Conservation (phyloP, 805 yeast species). For the Hanseniaspora mollemarum region DNA sequence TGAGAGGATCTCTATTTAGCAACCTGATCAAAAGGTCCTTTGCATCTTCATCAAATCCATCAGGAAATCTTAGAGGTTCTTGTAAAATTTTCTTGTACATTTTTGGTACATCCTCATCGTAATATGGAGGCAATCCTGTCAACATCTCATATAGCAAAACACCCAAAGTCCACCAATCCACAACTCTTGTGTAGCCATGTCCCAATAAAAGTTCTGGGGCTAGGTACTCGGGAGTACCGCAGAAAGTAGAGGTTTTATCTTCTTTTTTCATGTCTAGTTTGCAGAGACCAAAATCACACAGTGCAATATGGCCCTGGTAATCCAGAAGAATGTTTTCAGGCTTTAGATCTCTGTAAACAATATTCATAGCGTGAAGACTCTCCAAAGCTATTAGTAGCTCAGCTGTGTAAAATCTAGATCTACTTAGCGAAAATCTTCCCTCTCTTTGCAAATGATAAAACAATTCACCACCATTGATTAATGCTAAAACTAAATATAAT, state of each 20-base stretch:
- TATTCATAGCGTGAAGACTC: constrained; percentile 79
- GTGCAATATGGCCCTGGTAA: constrained; percentile 93
- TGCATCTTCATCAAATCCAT: constrained; percentile 75
- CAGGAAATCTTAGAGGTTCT: constrained; percentile 82
- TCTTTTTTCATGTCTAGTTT: constrained; percentile 86
- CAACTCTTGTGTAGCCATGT: constrained; percentile 88
- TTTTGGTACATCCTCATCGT: constrained; percentile 81
- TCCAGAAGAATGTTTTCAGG: constrained; percentile 92
- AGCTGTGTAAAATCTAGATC: constrained; percentile 88
- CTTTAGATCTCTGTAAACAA: constrained; percentile 87
- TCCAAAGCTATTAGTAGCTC: constrained; percentile 89
- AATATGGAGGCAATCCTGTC: constrained; percentile 93
- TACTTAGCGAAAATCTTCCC: constrained; percentile 75
- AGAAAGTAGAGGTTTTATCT: constrained; percentile 82
- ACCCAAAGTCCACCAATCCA: constrained; percentile 98
- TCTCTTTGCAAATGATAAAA: constrained; percentile 88
- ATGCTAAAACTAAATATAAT: constrained; percentile 76
- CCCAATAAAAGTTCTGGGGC: constrained; percentile 90
- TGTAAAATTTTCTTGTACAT: constrained; percentile 91
- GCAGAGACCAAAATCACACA: constrained; percentile 95
- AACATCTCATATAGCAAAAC: constrained; percentile 89
- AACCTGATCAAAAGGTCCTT: constrained; percentile 64
- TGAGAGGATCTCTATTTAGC: constrained; percentile 72
- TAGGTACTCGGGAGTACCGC: constrained; percentile 95
- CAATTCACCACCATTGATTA: constrained; percentile 93